Base-by-base conservation (phyloP, 164 flowering plant genomes). In the Euptelea pleiosperma region DNA sequence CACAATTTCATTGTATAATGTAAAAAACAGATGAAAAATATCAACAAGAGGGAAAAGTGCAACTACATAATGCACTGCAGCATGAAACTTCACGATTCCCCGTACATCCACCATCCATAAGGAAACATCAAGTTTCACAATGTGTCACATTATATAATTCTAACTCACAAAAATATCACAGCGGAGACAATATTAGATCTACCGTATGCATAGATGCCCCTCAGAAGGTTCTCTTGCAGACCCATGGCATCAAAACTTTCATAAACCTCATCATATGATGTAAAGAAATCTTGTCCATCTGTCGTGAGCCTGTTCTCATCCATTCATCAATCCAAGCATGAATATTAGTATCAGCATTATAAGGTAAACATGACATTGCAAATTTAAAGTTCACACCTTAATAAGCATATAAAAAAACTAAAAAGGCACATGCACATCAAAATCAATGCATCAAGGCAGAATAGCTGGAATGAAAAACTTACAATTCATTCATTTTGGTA, bases 131-230 rank as follows among this genome's bases (percentile, higher is more conserved):
- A 24, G 21, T 11, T 14, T 24, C 21, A 16, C 24, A 1, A 25
- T 25, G 16, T 25, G 6, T 8, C 6, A 42, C 12, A 29, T 30
- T 9, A 44, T 8, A 24, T 18, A 6, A 21, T 31, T 14, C 21
- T 10, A 41, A n/a, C 2, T 29, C 11, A 16, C 35, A 53, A 40
- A 31, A 7, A 22, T 10, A 49, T 2, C n/a, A 19, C 2, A 22
- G 8, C 1, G 5, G 8, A 52, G n/a, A 21, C 0, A 36, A n/a
- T 8, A 7, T 6, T 21, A 19, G 28, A 52, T 34, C 16, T 75
- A 82, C 91, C 91, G 57, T 85, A 85, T 7, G 91, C 91, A 73
- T 80, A 85, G 40, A 85, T 85, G 51, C 91, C 91, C 54, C 91
- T 80, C 43, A 84, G 77, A 66, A 84, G 87, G 58, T 84, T 80